Evolutionary conservation across 345 rosid species (phyloP).

Genomic region (Arabis alpina): DNA sequence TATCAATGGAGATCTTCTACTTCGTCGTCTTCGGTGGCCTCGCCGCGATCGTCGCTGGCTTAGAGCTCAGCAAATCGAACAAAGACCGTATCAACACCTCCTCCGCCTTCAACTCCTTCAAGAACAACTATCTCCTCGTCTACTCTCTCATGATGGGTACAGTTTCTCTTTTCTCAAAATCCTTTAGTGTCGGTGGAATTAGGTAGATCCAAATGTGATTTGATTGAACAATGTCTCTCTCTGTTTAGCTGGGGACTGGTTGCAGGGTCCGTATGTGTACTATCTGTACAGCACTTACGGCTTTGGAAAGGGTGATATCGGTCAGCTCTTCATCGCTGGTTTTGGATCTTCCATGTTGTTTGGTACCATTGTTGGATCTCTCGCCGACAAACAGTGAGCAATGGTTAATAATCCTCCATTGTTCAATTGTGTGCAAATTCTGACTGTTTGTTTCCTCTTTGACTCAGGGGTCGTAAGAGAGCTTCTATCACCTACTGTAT

Average conservation of each 20-base stretch:
- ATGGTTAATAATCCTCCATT: too few relatives aligned
- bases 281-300: slow-evolving; percentile 73
- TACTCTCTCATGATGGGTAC: slow-evolving; percentile 88
- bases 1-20: slow-evolving; percentile 66
- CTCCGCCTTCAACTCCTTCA: slow-evolving; percentile 70
- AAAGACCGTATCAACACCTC: slow-evolving; percentile 65
- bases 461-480: slow-evolving; percentile 73
- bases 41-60: slow-evolving; percentile 52
- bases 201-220: too few relatives aligned
- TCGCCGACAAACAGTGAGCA: slow-evolving; percentile 71
- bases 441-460: not conserved
- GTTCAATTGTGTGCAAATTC: not conserved
- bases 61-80: slow-evolving; percentile 69
- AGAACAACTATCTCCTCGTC: slow-evolving; percentile 70
- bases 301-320: slow-evolving; percentile 69
- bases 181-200: too few relatives aligned
- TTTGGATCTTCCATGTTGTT: slow-evolving; percentile 85
- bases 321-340: slow-evolving; percentile 76
- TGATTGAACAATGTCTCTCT: not conserved
- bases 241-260: slow-evolving; percentile 63
- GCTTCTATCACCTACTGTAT: slow-evolving; percentile 74
- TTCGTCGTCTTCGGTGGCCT: slow-evolving; percentile 61
- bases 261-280: slow-evolving; percentile 83
- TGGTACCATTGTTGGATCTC: slow-evolving; percentile 80
- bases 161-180: not conserved